Evolutionary conservation across 306 rosid genomes (phyloP), one percentile per base, ranked within the genome.

Genomic region (Purshia tridentata): DNA sequence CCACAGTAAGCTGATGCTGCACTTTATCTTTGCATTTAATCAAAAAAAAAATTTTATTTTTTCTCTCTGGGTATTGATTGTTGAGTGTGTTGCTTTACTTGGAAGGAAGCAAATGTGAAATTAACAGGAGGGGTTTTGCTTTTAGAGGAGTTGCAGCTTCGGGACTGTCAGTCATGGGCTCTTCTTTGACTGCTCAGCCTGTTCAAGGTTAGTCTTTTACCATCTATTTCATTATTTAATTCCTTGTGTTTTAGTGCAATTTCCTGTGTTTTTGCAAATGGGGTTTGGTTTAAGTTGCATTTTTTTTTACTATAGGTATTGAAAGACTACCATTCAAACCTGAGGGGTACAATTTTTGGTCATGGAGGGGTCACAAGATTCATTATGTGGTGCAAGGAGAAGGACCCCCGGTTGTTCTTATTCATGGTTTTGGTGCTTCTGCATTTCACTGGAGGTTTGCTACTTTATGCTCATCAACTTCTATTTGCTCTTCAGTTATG

Each of bases 401-500:
- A 87, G 99, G 97, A 69, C 78, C 90, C 74, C 90, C 97, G 5
- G 62, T 91, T 75, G 87, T 94, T 60, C 99, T 91, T 71, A 94
- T 91, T 76, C 97, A 90, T 83, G 98, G 99, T 50, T 91, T 91
- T 84, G 99, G 96, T 56, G 99, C 98, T 72, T 94, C 99, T 69
- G 89, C 88, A 18, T 95, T 81, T 78, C 97, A 95, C 69, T 91
- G 99, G 99, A 89, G 97, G 99, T 88, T 44, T 66, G 50, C 63
- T 83, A 9, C 67, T 48, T 60, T 6, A 41, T 41, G 60, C 42
- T 37, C 46, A 63, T 39, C 50, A 35, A 64, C 35, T 10, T 46
- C 47, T 14, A 29, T 61, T 67, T 47, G 68, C 20, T n/a, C n/a
- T 58, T 5, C 44, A 58, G 9, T 9, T 46, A 2, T 37, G 7